These are phyloP conservation scores for Paratrimastix pyriformis DNA, from an alignment of 78 protist species.

Conservation along the genomic window DNA sequence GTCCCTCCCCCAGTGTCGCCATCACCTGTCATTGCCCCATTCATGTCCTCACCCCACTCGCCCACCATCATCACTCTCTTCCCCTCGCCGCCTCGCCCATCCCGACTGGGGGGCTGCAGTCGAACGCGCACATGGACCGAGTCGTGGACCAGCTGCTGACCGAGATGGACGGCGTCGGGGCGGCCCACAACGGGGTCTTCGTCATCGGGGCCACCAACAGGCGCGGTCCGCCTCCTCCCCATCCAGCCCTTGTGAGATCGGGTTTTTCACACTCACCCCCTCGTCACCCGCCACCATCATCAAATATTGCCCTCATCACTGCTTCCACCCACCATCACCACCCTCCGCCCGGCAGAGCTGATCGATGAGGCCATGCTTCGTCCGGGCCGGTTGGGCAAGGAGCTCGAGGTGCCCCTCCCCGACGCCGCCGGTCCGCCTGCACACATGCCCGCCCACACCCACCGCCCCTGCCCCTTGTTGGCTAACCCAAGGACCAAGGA, in stretches of 20 bases:
- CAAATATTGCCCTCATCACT: background rate
- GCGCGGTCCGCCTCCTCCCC: conserved; percentile 30
- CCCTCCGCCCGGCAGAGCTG: too few species aligned
- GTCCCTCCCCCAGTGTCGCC: too few species aligned
- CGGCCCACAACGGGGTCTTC: conserved; percentile 52
- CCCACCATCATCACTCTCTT: too few species aligned
- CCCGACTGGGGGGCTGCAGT: too few species aligned
- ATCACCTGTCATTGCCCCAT: background rate
- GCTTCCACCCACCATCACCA: too few species aligned
- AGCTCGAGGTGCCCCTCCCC: conserved; percentile 91
- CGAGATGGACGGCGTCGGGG: conserved; percentile 93
- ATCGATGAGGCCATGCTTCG: conserved; percentile 91
- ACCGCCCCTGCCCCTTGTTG: too few species aligned
- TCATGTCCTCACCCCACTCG: background rate
- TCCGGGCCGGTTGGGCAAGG: conserved; percentile 94
- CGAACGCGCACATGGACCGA: conserved; percentile 47
- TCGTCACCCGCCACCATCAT: background rate
- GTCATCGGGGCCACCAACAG: conserved; percentile 96
- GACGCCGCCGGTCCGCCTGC: background rate
- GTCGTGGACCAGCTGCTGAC: conserved; percentile 91
- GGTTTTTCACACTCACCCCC: background rate
- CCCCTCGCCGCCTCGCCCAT: too few species aligned
- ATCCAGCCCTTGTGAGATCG: background rate
- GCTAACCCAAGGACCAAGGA: too few species aligned
- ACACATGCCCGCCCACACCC: too few species aligned